These are phyloP conservation scores for Ceratocystis eucalypticola DNA, from an alignment of 2,329 filamentous ascomycete species.

Conservation along the genomic window DNA sequence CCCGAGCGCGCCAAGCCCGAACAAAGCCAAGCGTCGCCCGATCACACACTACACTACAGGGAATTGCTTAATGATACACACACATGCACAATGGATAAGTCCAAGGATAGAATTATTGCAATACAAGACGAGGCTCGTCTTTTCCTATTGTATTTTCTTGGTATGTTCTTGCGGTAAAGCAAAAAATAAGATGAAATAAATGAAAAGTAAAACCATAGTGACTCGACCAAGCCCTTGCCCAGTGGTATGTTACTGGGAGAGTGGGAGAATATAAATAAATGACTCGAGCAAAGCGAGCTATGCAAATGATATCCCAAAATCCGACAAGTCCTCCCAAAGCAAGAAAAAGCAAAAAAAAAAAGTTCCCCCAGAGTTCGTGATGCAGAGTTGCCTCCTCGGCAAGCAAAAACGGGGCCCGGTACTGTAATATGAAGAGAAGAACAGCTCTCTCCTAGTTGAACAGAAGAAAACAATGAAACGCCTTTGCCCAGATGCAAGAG, in stretches of 20 bases:
- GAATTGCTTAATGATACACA: no score
- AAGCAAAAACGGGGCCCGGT: background rate
- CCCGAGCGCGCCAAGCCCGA: background rate
- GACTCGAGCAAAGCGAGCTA: background rate
- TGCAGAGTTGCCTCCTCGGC: background rate
- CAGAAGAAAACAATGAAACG: background rate
- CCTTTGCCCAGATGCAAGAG: background rate
- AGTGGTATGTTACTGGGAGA: background rate
- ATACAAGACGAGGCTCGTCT: no score
- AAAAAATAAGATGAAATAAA: constrained; percentile 6
- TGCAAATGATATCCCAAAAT: constrained; percentile 9
- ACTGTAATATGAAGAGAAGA: background rate
- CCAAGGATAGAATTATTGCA: no score
- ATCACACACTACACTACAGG: background rate
- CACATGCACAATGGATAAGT: no score
- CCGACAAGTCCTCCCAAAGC: background rate
- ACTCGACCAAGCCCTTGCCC: background rate
- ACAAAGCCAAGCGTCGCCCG: background rate
- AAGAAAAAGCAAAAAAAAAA: constrained; percentile 9
- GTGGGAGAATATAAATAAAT: constrained; percentile 9
- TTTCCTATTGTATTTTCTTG: background rate
- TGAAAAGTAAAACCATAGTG: background rate
- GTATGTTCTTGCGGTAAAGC: background rate
- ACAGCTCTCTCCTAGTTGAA: background rate
- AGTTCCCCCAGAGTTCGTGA: background rate